A percentile compares a stretch with the other conserved stretches of the same genome.
phyloP scores from a whole-genome alignment of 2,329 filamentous ascomycete genomes.

The Aspergillus ruber region DNA sequence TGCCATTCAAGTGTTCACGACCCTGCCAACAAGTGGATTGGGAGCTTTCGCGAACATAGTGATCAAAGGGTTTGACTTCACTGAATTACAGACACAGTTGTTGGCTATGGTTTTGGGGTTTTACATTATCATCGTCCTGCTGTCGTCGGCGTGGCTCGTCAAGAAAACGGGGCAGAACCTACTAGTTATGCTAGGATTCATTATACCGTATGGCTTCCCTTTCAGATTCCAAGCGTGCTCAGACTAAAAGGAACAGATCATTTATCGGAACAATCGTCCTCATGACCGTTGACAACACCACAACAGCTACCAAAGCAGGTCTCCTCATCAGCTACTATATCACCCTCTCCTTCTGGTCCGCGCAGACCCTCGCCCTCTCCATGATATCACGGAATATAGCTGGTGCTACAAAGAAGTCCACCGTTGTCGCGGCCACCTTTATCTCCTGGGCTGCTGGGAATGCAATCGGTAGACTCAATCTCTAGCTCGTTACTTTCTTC shows the following conservation, averaged over 20 bases:
- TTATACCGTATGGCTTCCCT: slow-evolving; percentile 52
- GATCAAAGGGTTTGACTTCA: slow-evolving; percentile 63
- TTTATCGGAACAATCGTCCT: slow-evolving; percentile 67
- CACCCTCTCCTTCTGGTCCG: slow-evolving; percentile 70
- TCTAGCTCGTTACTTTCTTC: background rate
- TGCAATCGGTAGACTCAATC: slow-evolving; percentile 47
- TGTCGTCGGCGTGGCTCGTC: slow-evolving; percentile 61
- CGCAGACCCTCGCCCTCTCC: slow-evolving; percentile 60
- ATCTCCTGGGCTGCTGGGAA: slow-evolving; percentile 64
- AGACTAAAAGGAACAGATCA: slow-evolving; percentile 40
- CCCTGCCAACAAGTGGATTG: slow-evolving; percentile 64
- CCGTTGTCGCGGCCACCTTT: slow-evolving; percentile 64
- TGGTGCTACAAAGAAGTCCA: slow-evolving; percentile 67
- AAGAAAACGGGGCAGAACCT: slow-evolving; percentile 65
- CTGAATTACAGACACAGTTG: slow-evolving; percentile 61
- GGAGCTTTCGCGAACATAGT: slow-evolving; percentile 70
- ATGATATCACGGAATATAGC: slow-evolving; percentile 65
- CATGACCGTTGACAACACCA: slow-evolving; percentile 59
- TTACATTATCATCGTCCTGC: slow-evolving; percentile 65
- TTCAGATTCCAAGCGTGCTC: background rate
- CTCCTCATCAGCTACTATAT: slow-evolving; percentile 71
- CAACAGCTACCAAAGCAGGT: slow-evolving; percentile 55
- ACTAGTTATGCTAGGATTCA: slow-evolving; percentile 58
- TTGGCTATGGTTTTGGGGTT: slow-evolving; percentile 66
- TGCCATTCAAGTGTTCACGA: slow-evolving; percentile 63